Percentiles rank a stretch among this genome's conserved stretches.
These are phyloP conservation scores for Athelia psychrophila DNA, from an alignment of 1,284 basidiomycete species.

Conservation along the genomic window DNA sequence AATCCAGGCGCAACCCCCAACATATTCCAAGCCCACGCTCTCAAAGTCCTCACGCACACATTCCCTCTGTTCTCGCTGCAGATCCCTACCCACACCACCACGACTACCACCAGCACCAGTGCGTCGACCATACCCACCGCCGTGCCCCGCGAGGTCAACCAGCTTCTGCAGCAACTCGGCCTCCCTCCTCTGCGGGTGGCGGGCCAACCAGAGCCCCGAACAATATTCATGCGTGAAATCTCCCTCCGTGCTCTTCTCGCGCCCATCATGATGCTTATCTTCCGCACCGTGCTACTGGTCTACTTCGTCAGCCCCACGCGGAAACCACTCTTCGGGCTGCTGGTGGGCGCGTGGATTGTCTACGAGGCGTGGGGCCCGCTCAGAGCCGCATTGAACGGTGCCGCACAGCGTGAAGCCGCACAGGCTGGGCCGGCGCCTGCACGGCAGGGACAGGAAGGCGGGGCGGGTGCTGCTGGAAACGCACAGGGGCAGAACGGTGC, in stretches of 20 bases:
- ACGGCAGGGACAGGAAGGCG: neutral
- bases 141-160: conserved; percentile 49
- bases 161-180: conserved; percentile 60
- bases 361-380: conserved; percentile 80
- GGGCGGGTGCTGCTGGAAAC: too few relatives aligned
- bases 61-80: conserved; percentile 49
- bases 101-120: neutral
- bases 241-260: conserved; percentile 61
- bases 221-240: conserved; percentile 36
- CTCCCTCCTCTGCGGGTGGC: conserved; percentile 45
- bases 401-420: conserved; percentile 30
- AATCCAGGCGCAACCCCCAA: conserved; percentile 53
- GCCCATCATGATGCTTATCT: conserved; percentile 62
- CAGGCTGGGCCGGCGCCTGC: conserved; percentile 10
- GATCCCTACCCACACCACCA: conserved; percentile 36
- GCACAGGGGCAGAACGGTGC: conserved; percentile 4
- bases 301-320: conserved; percentile 79
- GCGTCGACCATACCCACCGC: conserved; percentile 1
- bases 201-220: conserved; percentile 18
- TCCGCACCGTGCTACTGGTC: conserved; percentile 68
- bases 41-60: conserved; percentile 69
- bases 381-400: conserved; percentile 47
- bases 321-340: conserved; percentile 66
- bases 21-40: conserved; percentile 59
- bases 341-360: conserved; percentile 67